Base-by-base conservation (phyloP, 2,329 filamentous ascomycete species). In the Talaromyces sp. region DNA sequence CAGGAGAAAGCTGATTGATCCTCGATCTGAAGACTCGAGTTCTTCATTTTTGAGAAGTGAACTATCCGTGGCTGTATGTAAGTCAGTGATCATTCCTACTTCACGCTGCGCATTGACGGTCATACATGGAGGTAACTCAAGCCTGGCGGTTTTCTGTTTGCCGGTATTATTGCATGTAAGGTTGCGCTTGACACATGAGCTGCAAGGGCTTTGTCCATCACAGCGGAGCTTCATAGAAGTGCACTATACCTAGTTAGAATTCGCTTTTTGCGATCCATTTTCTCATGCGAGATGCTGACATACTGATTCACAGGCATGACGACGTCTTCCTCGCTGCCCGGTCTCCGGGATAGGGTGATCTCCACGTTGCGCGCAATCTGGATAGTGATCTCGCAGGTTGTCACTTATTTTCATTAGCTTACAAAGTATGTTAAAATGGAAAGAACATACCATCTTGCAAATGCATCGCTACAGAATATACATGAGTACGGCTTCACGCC, bases 401-500 rank as follows among this genome's bases (percentile, higher is more conserved):
- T 82, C 80, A 68, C 80, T 82, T n/a, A 19, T 39, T 41, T 41
- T 59, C 6, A 47, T 65, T 39, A 59, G 50, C 43, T 22, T 14
- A 8, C 31, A n/a, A 22, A 3, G 33, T 41, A 31, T 39, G 35
- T 35, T 31, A 41, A 3, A 6, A 7, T 31, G 3, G 10, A 37
- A 50, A 31, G 4, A 57, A 74, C 75, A 69, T 71, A 77, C 80
- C 79, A 81, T 22, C 79, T 77, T 14, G 80, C 78, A 70, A 82
- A 82, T 1, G 79, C 73, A 60, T 79, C 77, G 67, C 70, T 74
- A 70, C 80, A 82, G 66, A 82, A 82, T 22, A 80, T 66, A 66
- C 80, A 82, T 1, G 78, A 77, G 68, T 82, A 82, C 8, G 80
- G 80, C 66, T 80, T 81, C n/a, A 81, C 70, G 37, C 80, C 80